Evolutionary conservation across 441 rosid genomes (phyloP), one percentile per base, ranked within the genome.

Genomic region (Biscutella auriculata): DNA sequence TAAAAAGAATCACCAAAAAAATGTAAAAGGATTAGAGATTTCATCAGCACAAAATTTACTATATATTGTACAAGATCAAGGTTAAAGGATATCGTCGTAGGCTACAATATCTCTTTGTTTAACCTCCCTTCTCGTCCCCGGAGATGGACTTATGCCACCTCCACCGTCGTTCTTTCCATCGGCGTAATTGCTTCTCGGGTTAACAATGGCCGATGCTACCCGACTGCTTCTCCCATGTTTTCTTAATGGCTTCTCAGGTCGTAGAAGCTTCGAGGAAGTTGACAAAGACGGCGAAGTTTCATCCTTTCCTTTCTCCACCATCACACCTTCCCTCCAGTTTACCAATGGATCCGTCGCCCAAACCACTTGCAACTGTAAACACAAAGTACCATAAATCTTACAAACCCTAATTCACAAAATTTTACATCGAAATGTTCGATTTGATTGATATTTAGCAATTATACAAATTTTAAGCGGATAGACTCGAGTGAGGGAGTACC

Each of bases 291-390:
- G 41, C 10, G 79, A 47, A 23, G 77, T 46, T 34, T 61, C 69
- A 32, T 69, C 80, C 41, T 70, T 73, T 4, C 44, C 63, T 40
- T 74, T 56, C 29, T 68, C 80, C 30, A 25, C 60, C 53, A 70
- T 82, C 58, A 80, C 76, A 52, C 86, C 86, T 63, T 84, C 90
- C 68, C 68, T 79, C 95, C 92, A 87, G 30, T 70, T 77, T 29
- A 82, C 83, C 6, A 81, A 73, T 15, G 93, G 81, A 77, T 87
- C 96, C 16, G 84, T 83, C 28, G 83, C 85, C 96, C 92, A 82
- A 36, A 74, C 43, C 36, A 87, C 93, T 60, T 78, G 75, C 32
- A 87, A 78, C 97, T 87, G 79, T 66, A 68, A 21, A 32, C 43
- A 32, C 44, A 37, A 44, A 13, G 3, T 15, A 39, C n/a, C n/a